A percentile compares a stretch with the other conserved stretches of the same genome.
These are phyloP conservation scores for Paramyrothecium sp. DNA, from an alignment of 2,329 filamentous ascomycete genomes.

Conservation along the genomic window DNA sequence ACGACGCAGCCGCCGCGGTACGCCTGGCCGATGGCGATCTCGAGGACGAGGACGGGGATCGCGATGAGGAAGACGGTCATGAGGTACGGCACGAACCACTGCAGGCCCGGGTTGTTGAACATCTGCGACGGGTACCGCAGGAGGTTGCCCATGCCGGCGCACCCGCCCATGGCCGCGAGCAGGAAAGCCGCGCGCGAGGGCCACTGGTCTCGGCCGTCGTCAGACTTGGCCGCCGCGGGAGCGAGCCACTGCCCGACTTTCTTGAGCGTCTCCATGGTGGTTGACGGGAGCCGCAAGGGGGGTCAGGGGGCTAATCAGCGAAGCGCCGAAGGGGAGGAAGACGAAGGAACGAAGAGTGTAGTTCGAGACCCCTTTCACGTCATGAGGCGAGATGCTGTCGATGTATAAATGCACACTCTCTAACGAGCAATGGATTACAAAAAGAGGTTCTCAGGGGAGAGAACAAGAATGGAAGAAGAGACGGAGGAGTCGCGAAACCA, in stretches of 20 bases:
- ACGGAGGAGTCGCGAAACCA: too few species aligned
- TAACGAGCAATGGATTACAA: too few species aligned
- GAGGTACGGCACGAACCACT: conserved; percentile 60
- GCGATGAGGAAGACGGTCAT: conserved; percentile 52
- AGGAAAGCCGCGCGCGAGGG: conserved; percentile 53
- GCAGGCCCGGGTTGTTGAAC: conserved; percentile 59
- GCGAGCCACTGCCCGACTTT: conserved; percentile 30
- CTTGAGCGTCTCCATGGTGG: conserved; percentile 17
- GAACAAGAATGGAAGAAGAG: too few species aligned
- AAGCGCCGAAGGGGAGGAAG: background rate
- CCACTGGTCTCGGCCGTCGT: conserved; percentile 51
- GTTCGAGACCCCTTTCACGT: background rate
- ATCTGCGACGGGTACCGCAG: conserved; percentile 57
- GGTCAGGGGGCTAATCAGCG: background rate
- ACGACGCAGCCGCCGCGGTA: conserved; percentile 55
- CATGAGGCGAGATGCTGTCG: background rate
- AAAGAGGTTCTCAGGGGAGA: too few species aligned
- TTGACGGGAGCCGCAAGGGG: conserved; percentile 3
- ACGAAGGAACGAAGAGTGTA: background rate
- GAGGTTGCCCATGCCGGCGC: conserved; percentile 56
- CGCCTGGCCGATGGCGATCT: conserved; percentile 69
- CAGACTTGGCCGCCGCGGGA: conserved; percentile 32
- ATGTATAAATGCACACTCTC: too few species aligned
- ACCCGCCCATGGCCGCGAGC: conserved; percentile 58
- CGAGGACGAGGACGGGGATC: conserved; percentile 50